Evolutionary conservation across 106 monocot species (phyloP).

Genomic region (Phalaenopsis equestris): DNA sequence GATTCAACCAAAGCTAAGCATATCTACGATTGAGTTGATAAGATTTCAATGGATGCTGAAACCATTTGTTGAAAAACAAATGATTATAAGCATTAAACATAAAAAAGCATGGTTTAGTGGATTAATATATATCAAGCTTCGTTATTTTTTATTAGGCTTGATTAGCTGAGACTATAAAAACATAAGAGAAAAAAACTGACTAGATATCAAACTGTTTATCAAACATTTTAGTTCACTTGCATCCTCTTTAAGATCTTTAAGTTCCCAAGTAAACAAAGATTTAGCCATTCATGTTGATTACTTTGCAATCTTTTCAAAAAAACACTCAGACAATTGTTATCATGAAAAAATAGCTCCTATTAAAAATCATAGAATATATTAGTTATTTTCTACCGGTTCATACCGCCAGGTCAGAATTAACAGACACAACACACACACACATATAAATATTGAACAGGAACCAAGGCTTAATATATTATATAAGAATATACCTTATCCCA

Average conservation of each 20-base stretch:
- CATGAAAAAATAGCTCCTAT: not conserved
- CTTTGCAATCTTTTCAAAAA: not conserved
- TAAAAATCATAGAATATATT: not conserved
- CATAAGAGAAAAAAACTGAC: too few species aligned
- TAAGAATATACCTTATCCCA: conserved; percentile 71
- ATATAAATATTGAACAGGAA: not conserved
- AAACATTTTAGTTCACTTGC: not conserved
- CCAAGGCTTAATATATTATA: not conserved
- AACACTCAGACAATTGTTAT: not conserved
- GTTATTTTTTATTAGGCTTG: too few species aligned
- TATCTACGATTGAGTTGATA: too few species aligned
- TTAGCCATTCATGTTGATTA: not conserved
- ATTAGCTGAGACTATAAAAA: too few species aligned
- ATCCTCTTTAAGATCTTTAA: not conserved
- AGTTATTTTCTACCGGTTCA: not conserved
- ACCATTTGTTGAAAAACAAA: too few species aligned
- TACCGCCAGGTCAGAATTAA: not conserved
- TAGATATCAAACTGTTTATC: not conserved
- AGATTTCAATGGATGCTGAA: too few species aligned
- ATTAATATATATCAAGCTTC: too few species aligned
- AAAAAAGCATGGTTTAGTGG: too few species aligned
- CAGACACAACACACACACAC: not conserved
- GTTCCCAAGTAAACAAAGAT: not conserved
- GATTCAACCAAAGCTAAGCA: too few species aligned
- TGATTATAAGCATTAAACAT: too few species aligned